phyloP scores from a whole-genome alignment of 2,329 filamentous ascomycete genomes.

The Taxawa tesnikishii region DNA sequence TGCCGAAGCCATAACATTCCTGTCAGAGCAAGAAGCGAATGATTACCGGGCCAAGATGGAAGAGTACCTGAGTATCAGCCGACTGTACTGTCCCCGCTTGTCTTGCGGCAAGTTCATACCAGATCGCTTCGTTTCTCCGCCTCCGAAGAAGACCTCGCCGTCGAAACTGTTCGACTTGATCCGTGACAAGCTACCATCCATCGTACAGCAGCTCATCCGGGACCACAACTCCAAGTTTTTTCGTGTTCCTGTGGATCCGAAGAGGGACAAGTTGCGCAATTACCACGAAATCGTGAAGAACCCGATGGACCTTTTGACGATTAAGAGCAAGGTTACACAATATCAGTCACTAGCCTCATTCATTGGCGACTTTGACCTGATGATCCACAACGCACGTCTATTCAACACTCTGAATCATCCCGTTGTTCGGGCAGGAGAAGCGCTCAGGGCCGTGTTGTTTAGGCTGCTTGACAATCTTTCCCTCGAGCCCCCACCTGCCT shows the following conservation, averaged over 20 bases:
- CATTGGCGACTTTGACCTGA: constrained; percentile 1
- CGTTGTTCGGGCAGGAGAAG: not conserved
- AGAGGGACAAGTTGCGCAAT: not conserved
- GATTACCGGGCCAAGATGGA: constrained; percentile 33
- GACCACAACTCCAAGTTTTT: not conserved
- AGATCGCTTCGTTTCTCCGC: constrained; percentile 15
- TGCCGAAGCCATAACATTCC: constrained; percentile 22
- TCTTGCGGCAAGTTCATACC: constrained; percentile 38
- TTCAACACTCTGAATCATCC: not conserved
- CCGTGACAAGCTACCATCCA: constrained; percentile 4
- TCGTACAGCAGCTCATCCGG: not conserved
- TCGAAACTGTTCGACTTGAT: constrained; percentile 4
- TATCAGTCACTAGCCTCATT: constrained; percentile 2
- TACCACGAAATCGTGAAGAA: not conserved
- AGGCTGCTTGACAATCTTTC: constrained; percentile 4
- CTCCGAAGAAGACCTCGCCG: not conserved
- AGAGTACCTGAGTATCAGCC: constrained; percentile 32
- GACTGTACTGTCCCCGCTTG: constrained; percentile 36
- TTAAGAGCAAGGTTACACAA: not conserved
- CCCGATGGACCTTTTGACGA: constrained; percentile 1
- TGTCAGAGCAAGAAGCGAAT: constrained; percentile 23
- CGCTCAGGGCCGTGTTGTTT: constrained; percentile 1
- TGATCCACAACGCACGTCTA: constrained; percentile 1
- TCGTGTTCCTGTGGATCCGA: not conserved
- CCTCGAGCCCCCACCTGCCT: not conserved